phyloP scores from a whole-genome alignment of 2,329 filamentous ascomycete genomes.

The Esteya vermicola region DNA sequence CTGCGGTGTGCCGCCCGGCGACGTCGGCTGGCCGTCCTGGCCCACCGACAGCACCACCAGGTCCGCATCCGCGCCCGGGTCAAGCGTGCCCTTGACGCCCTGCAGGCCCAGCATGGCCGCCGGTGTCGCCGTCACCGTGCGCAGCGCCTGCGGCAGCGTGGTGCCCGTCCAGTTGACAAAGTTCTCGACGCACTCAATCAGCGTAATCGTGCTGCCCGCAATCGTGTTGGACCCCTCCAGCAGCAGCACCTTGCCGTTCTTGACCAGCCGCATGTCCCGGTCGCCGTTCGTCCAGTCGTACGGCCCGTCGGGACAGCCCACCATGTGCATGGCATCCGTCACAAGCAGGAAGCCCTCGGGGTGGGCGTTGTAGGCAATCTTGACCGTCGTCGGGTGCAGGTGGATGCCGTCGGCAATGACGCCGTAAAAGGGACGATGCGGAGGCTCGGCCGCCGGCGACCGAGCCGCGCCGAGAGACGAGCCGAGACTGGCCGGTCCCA shows the following conservation, averaged over 20 bases:
- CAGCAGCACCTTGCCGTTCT: conserved; percentile 57
- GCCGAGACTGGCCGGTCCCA: neutral
- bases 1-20: conserved; percentile 4
- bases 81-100: conserved; percentile 50
- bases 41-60: conserved; percentile 53
- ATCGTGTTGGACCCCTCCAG: conserved; percentile 69
- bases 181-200: conserved; percentile 75
- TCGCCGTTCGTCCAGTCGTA: conserved; percentile 76
- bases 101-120: conserved; percentile 61
- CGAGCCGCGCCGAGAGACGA: neutral
- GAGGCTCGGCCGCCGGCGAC: no score
- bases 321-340: conserved; percentile 82
- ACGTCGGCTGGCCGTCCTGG: conserved; percentile 15
- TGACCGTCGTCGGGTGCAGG: conserved; percentile 74
- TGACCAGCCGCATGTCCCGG: conserved; percentile 43
- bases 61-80: conserved; percentile 51
- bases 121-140: conserved; percentile 62
- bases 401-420: conserved; percentile 87
- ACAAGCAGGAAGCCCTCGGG: conserved; percentile 77
- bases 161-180: conserved; percentile 63
- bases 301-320: conserved; percentile 68
- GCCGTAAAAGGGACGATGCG: conserved; percentile 69
- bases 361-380: conserved; percentile 78
- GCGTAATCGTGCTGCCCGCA: conserved; percentile 57
- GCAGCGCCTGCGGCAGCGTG: conserved; percentile 52